phyloP scores from a whole-genome alignment of 306 rosid species.

The Canavalia gladiata region DNA sequence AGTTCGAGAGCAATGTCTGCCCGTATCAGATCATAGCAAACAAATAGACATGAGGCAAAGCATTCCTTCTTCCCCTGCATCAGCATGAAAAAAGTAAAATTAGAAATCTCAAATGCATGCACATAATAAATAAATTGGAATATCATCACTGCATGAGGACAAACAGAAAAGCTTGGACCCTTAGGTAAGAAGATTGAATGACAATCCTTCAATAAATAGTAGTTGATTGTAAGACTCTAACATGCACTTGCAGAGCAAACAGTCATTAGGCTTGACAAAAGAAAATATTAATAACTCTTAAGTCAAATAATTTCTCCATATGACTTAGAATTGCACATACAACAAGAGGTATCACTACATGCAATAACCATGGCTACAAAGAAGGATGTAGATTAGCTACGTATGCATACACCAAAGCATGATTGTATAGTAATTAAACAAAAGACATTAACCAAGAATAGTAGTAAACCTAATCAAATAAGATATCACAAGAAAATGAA shows the following conservation, averaged over 20 bases:
- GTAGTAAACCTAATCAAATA: slow-evolving; percentile 23
- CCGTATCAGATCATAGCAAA: slow-evolving; percentile 92
- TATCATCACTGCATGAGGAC: slow-evolving; percentile 14
- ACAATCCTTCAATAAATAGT: slow-evolving; percentile 9
- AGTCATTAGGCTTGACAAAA: slow-evolving; percentile 18
- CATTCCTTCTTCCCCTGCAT: slow-evolving; percentile 99
- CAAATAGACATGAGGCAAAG: slow-evolving; percentile 98
- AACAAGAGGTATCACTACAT: slow-evolving; percentile 16
- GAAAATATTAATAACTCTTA: slow-evolving; percentile 1
- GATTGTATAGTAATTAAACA: neutral
- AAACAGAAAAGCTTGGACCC: slow-evolving; percentile 4
- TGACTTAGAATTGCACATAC: slow-evolving; percentile 43
- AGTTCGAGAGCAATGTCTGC: slow-evolving; percentile 87
- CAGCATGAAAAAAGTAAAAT: slow-evolving; percentile 43
- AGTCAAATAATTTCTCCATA: slow-evolving; percentile 1
- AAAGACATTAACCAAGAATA: slow-evolving; percentile 25
- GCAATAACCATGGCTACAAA: slow-evolving; percentile 4
- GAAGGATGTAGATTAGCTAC: slow-evolving; percentile 13
- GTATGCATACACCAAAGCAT: slow-evolving; percentile 2
- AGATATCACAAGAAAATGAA: slow-evolving; percentile 41
- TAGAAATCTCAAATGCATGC: slow-evolving; percentile 30
- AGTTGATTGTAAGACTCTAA: slow-evolving; percentile 26
- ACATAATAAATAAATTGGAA: slow-evolving; percentile 20
- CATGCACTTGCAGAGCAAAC: slow-evolving; percentile 15
- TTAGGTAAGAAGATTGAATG: slow-evolving; percentile 24